Percentiles rank a stretch among this genome's conserved stretches.
These are phyloP conservation scores for Hirsutella rhossiliensis DNA, from an alignment of 2,329 filamentous ascomycete genomes.

Conservation along the genomic window DNA sequence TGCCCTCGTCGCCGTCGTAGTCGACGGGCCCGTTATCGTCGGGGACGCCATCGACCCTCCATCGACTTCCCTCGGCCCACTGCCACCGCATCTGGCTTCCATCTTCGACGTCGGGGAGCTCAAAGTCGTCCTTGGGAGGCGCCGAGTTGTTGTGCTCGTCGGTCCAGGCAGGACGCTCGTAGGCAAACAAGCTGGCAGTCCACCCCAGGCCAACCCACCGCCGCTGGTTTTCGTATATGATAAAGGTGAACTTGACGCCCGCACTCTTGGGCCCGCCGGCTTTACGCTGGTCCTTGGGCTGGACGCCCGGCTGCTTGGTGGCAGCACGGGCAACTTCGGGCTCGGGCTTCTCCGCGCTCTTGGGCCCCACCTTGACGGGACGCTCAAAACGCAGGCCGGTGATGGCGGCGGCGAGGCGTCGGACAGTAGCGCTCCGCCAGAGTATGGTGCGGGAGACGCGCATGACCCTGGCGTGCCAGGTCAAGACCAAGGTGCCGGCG, in stretches of 20 bases:
- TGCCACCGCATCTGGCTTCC: conserved; percentile 46
- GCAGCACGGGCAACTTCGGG: conserved; percentile 8
- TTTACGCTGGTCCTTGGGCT: conserved; percentile 14
- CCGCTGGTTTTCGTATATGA: conserved; percentile 91
- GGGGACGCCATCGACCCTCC: conserved; percentile 69
- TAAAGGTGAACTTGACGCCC: conserved; percentile 91
- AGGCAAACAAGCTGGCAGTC: conserved; percentile 83
- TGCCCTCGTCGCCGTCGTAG: conserved; percentile 48
- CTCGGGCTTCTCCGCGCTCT: conserved; percentile 9
- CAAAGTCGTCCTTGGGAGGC: conserved; percentile 58
- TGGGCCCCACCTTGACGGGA: conserved; percentile 21
- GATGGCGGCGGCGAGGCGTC: conserved; percentile 55
- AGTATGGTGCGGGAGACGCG: conserved; percentile 76
- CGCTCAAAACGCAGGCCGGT: conserved; percentile 69
- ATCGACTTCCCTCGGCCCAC: conserved; percentile 78
- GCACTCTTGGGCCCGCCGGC: conserved; percentile 43
- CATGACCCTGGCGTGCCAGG: conserved; percentile 84
- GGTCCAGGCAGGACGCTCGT: conserved; percentile 85
- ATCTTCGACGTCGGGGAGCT: conserved; percentile 49
- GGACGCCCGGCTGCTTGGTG: conserved; percentile 12
- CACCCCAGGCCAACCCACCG: conserved; percentile 92
- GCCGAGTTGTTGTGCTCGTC: conserved; percentile 86
- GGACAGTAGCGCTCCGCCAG: conserved; percentile 73
- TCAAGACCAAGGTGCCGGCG: conserved; percentile 74
- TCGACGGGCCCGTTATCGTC: conserved; percentile 33